A percentile compares a stretch with the other conserved stretches of the same genome.
Evolutionary conservation across 164 flowering plant genomes (phyloP).

Genomic region (Pachysandra terminalis): DNA sequence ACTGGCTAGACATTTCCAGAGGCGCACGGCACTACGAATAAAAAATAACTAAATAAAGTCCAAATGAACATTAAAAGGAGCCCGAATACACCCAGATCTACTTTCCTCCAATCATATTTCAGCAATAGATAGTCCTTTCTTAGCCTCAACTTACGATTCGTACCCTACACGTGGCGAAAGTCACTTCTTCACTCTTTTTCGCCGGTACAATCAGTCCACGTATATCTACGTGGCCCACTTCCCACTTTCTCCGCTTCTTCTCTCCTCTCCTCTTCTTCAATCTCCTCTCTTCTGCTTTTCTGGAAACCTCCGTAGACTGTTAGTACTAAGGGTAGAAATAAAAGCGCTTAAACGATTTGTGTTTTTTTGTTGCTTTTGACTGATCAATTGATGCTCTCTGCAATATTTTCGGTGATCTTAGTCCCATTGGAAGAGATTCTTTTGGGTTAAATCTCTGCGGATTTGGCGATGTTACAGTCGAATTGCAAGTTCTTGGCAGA

Average conservation of each 20-base stretch:
- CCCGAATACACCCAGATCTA: neutral
- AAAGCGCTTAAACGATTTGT: too few relatives aligned
- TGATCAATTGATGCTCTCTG: neutral
- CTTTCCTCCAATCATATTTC: constrained; percentile 8
- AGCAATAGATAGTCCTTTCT: constrained; percentile 17
- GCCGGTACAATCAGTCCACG: neutral
- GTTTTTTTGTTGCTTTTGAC: too few relatives aligned
- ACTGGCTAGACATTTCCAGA: neutral
- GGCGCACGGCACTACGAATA: neutral
- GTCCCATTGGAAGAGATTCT: neutral
- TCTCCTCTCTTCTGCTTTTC: neutral
- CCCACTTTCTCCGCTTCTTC: neutral
- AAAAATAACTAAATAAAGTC: too few relatives aligned
- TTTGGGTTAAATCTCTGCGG: neutral
- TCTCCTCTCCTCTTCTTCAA: too few relatives aligned
- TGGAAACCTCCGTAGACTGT: neutral
- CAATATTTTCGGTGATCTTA: neutral
- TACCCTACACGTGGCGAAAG: constrained; percentile 12
- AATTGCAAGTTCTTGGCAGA: constrained; percentile 9
- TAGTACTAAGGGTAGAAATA: neutral
- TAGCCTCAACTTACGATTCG: constrained; percentile 18
- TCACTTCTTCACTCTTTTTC: too few relatives aligned
- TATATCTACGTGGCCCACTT: neutral
- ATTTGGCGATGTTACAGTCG: constrained; percentile 34
- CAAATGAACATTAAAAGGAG: constrained; percentile 7